phyloP scores from a whole-genome alignment of 2,329 filamentous ascomycete genomes.

The Xylariaceae sp. region DNA sequence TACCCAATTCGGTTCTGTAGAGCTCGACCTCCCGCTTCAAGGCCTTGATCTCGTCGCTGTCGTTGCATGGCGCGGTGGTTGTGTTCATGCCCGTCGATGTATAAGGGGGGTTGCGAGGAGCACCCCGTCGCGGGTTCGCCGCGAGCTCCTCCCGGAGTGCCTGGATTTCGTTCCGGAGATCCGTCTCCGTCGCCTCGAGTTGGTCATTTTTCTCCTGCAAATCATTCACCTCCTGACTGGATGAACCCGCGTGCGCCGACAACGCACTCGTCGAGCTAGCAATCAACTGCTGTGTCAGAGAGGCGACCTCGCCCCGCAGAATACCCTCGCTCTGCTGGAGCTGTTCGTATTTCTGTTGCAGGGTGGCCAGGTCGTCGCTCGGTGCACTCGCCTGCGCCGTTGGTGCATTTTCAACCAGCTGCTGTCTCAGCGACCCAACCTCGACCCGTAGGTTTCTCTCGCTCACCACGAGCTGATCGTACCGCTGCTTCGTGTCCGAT shows the following conservation, averaged over 20 bases:
- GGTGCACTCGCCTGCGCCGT: background rate
- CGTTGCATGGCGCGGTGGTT: background rate
- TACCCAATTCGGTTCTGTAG: constrained; percentile 1
- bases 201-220: background rate
- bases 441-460: constrained; percentile 10
- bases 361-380: background rate
- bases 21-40: background rate
- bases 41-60: background rate
- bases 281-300: background rate
- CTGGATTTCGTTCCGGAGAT: background rate
- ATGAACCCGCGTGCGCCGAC: too few relatives aligned
- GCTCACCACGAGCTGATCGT: constrained; percentile 1
- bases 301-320: background rate
- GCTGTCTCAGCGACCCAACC: background rate
- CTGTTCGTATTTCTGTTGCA: background rate
- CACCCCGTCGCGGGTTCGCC: too few relatives aligned
- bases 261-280: background rate
- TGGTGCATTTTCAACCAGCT: background rate
- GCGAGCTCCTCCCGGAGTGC: background rate
- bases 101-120: too few relatives aligned
- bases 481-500: background rate
- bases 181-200: background rate
- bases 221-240: background rate
- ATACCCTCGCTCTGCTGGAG: background rate
- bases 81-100: too few relatives aligned